Base-by-base conservation (phyloP, 1,284 basidiomycete genomes). In the Mrakiaceae sp. region DNA sequence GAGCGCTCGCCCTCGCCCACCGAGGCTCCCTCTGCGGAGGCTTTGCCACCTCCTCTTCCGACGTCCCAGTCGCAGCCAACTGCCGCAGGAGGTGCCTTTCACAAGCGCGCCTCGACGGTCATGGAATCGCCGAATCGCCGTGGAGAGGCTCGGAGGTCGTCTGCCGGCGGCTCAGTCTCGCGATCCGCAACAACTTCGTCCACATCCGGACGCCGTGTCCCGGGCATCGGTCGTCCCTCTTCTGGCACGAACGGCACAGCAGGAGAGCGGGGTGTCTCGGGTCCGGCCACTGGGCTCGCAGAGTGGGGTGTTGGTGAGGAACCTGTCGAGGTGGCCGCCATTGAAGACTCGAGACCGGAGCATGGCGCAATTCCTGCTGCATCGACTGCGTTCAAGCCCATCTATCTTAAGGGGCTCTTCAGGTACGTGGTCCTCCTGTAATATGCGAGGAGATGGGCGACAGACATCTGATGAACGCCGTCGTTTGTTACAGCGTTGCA, bases 341-440 rank as follows among this genome's bases (percentile, higher is more conserved):
- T 27, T 27, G 27, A 27, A 27, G 27, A 27, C 27, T 27, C 27
- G 27, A 27, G 27, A 27, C 27, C 27, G 27, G 27, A 27, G 27
- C 27, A 27, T 27, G 27, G 27, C 27, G 27, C 27, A 27, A 27
- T 27, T 27, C 27, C 27, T 27, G 27, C 27, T 27, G 27, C 27
- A 27, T 27, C 27, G 27, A 27, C 27, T 27, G 27, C 27, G 27
- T 86, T 88, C 72, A 94, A 92, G 77, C 88, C 90, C 8, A 83
- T 92, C 42, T 92, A 89, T 76, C 77, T 94, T 71, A 94, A 93
- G 76, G 90, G 90, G 3, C 72, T 93, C 58, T 93, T 94, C 79
- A 90, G 88, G 83, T 88, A 68, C 64, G 82, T 78, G 43, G 51
- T 46, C 48, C 55, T 14, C 27, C 10, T 47, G 62, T 48, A 27